Conservation (phyloP, 441 rosid genomes). For the Iberis amara region DNA sequence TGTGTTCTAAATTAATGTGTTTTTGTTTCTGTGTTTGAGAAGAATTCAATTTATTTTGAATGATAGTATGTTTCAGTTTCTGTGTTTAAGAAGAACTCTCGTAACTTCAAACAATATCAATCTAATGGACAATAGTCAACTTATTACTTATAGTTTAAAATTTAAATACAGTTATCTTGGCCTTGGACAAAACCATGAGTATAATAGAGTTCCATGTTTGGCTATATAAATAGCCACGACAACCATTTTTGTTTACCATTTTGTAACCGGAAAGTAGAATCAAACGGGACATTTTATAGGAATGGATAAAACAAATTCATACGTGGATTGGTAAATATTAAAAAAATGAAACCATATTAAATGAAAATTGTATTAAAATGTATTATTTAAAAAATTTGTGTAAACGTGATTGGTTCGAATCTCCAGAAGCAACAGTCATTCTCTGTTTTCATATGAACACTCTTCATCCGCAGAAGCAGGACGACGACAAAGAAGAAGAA, state of each 20-base stretch:
- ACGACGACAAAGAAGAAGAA: conserved; percentile 16
- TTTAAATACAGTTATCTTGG: too few relatives aligned
- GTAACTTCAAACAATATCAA: too few relatives aligned
- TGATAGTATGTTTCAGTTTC: too few relatives aligned
- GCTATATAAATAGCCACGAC: conserved; percentile 30
- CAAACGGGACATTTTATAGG: not conserved
- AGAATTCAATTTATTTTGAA: too few relatives aligned
- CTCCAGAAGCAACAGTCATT: conserved; percentile 17
- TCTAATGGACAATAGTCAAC: too few relatives aligned
- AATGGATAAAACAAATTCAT: conserved; percentile 20
- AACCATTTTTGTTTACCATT: not conserved
- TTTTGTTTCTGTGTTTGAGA: too few relatives aligned
- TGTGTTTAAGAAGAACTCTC: too few relatives aligned
- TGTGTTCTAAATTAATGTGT: too few relatives aligned
- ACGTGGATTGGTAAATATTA: conserved; percentile 14
- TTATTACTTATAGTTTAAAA: not conserved
- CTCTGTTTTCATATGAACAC: conserved; percentile 29
- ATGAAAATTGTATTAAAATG: not conserved
- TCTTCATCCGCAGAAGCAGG: conserved; percentile 18
- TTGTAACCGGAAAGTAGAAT: conserved; percentile 23
- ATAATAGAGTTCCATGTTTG: conserved; percentile 22
- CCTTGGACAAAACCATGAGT: conserved; percentile 2
- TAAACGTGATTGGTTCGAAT: conserved; percentile 26
- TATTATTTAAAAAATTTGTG: not conserved
- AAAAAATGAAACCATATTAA: not conserved